Conservation (phyloP, 2,329 filamentous ascomycete species). For the Ceratocystis diversiconidia region DNA sequence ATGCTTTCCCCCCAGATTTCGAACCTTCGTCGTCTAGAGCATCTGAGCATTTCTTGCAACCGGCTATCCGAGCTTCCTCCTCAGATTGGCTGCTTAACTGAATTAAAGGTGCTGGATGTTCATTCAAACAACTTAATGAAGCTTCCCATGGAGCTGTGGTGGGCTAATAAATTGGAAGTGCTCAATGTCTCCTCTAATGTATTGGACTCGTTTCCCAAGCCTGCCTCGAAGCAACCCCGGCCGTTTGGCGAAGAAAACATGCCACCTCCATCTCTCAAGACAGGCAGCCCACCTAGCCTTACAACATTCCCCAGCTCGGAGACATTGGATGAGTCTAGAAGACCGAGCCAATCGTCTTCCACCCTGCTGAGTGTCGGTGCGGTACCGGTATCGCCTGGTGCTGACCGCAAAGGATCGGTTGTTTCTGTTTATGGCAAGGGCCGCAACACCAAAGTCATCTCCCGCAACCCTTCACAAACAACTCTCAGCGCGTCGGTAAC, state of each 20-base stretch:
- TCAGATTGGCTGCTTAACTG: conserved; percentile 75
- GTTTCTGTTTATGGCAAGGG: conserved; percentile 67
- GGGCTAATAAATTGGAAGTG: conserved; percentile 75
- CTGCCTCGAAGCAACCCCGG: conserved; percentile 54
- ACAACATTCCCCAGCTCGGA: conserved; percentile 59
- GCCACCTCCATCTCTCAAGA: conserved; percentile 23
- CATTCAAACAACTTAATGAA: conserved; percentile 86
- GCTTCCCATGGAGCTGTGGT: conserved; percentile 90
- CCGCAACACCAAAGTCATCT: conserved; percentile 74
- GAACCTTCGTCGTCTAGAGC: conserved; percentile 65
- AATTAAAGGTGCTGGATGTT: conserved; percentile 74
- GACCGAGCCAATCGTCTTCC: conserved; percentile 74
- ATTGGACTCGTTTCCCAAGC: conserved; percentile 79
- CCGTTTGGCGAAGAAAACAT: conserved; percentile 37
- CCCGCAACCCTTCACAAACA: conserved; percentile 40
- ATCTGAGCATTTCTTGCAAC: conserved; percentile 90
- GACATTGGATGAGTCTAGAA: conserved; percentile 47
- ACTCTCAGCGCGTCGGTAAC: conserved; percentile 35
- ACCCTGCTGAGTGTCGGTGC: conserved; percentile 62
- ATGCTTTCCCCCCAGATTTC: conserved; percentile 77
- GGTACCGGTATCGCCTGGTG: conserved; percentile 47
- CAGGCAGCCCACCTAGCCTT: conserved; percentile 30
- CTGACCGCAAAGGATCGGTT: conserved; percentile 66
- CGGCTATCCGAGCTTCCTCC: conserved; percentile 68
- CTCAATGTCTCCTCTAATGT: conserved; percentile 94